A percentile compares a stretch with the other conserved stretches of the same genome.
Evolutionary conservation across 2,329 filamentous ascomycete genomes (phyloP).

Genomic region (Ceratocystis smalleyi): DNA sequence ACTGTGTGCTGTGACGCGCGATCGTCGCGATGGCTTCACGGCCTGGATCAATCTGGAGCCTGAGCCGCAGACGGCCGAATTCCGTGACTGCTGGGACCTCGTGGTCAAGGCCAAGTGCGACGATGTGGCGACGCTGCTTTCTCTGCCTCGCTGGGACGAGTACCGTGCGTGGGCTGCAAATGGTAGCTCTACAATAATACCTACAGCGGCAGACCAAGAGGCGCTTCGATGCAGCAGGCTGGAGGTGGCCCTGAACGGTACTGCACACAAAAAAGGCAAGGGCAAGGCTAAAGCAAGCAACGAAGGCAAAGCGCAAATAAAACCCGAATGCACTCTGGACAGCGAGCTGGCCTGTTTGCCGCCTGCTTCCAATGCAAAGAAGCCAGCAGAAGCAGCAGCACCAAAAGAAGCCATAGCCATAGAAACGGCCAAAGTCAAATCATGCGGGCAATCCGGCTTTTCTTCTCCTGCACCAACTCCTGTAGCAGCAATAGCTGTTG

Average conservation of each 20-base stretch:
- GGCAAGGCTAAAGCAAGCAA: slow-evolving; percentile 20
- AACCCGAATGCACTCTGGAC: slow-evolving; percentile 32
- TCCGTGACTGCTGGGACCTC: slow-evolving; percentile 87
- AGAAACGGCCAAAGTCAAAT: not conserved
- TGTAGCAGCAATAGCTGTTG: not conserved
- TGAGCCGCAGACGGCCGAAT: slow-evolving; percentile 65
- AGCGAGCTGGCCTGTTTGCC: slow-evolving; percentile 43
- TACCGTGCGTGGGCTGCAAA: slow-evolving; percentile 19
- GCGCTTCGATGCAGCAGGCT: slow-evolving; percentile 26
- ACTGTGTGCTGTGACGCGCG: slow-evolving; percentile 74
- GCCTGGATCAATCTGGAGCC: slow-evolving; percentile 90
- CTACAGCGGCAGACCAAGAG: slow-evolving; percentile 31
- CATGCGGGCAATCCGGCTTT: not conserved
- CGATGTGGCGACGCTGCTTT: slow-evolving; percentile 61
- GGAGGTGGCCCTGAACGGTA: slow-evolving; percentile 19
- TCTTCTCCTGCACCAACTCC: not conserved
- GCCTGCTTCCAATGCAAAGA: slow-evolving; percentile 22
- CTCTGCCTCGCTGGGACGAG: slow-evolving; percentile 43
- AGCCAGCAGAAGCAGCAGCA: too few species aligned
- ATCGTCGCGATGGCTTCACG: slow-evolving; percentile 67
- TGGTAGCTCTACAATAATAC: slow-evolving; percentile 31
- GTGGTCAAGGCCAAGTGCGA: slow-evolving; percentile 80
- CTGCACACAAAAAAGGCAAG: slow-evolving; percentile 17
- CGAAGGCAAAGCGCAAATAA: slow-evolving; percentile 27
- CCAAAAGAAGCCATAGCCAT: not conserved